Evolutionary conservation across 2,329 filamentous ascomycete species (phyloP).

Genomic region (Elsinoe fawcettii): DNA sequence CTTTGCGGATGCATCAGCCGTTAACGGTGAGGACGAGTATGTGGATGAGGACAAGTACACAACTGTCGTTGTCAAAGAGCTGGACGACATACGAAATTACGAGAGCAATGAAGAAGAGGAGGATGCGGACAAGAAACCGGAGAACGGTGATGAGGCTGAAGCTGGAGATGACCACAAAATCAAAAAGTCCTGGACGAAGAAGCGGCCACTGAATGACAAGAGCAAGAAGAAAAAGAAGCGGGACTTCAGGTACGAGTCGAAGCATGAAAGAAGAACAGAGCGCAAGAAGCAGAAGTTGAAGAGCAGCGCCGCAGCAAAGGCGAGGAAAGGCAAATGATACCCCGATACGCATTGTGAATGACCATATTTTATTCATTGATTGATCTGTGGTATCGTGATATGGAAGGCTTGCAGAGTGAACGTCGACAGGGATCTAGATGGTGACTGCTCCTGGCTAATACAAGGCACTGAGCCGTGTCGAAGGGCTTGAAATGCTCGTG

Average conservation of each 20-base stretch:
- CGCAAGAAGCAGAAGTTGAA: constrained; percentile 56
- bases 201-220: constrained; percentile 47
- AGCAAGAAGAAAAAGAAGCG: constrained; percentile 58
- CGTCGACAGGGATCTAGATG: constrained; percentile 13
- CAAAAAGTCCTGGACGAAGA: constrained; percentile 29
- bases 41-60: constrained; percentile 94
- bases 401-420: constrained; percentile 5
- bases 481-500: neutral
- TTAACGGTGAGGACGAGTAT: constrained; percentile 63
- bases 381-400: constrained; percentile 17
- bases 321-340: constrained; percentile 36
- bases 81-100: constrained; percentile 52
- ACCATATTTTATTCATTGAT: constrained; percentile 14
- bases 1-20: constrained; percentile 50
- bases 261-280: constrained; percentile 63
- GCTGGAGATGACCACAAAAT: constrained; percentile 26
- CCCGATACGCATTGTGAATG: constrained; percentile 6
- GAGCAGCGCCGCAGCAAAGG: constrained; percentile 63
- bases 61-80: constrained; percentile 85
- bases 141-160: constrained; percentile 23
- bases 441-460: neutral
- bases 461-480: neutral
- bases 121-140: constrained; percentile 9
- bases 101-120: constrained; percentile 14
- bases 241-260: constrained; percentile 90